Evolutionary conservation across 2,329 filamentous ascomycete genomes (phyloP), one percentile per base, ranked within the genome.

Genomic region (Metarhizium anisopliae): DNA sequence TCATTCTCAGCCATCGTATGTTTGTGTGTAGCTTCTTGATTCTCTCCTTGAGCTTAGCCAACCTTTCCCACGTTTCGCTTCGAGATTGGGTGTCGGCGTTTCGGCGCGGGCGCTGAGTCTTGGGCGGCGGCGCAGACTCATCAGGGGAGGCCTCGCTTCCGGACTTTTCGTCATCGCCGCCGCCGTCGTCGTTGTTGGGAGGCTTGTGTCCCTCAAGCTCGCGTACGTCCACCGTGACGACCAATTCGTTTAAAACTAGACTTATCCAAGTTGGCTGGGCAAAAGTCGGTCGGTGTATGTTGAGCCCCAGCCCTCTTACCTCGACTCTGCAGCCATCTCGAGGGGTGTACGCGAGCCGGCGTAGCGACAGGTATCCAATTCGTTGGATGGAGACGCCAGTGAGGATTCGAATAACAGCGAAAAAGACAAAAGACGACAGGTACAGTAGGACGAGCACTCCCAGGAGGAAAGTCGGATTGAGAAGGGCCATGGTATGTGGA

Each of bases 191-290:
- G 6, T 65, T 68, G 16, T 64, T 58, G 25, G 58, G 51, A 32
- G 64, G 57, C 61, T 77, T 80, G 54, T 74, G 75, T 30, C 74
- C 74, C 61, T 82, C 81, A 47, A 94, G 71, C 51, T 83, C 80
- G 58, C 82, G 80, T 50, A 91, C 76, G 67, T 99, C 90, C 47
- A 97, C 70, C 0, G 90, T 95, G 52, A 99, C 79, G 52, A 85
- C 88, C 52, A 96, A 77, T 67, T 96, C 94, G 64, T 84, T 89
- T 58, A 99, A 74, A 8, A 94, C 89, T 52, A 99, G 79, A 69
- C 92, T 97, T 64, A 96, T 77, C 91, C 93, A 97, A 59, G 95
- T 97, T 49, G 94, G 94, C 70, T 97, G 91, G 50, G 93, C 90
- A 72, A 99, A 97, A 6, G 94, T 97, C 13, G 94, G 94, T 4